These are phyloP conservation scores for Neofusicoccum sp. DNA, from an alignment of 2,329 filamentous ascomycete species.

Conservation along the genomic window DNA sequence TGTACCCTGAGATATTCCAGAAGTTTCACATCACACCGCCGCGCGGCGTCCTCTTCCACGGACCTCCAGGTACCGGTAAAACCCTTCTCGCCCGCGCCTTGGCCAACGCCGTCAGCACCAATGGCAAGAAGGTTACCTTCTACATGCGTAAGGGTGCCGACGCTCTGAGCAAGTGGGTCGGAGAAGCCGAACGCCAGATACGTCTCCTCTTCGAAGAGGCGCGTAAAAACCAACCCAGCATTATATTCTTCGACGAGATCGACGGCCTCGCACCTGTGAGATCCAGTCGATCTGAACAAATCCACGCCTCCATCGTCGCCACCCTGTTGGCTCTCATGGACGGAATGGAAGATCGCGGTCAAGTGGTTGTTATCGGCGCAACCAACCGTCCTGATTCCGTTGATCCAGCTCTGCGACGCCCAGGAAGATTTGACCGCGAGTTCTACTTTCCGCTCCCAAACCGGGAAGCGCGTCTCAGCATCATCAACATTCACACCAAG, in stretches of 20 bases:
- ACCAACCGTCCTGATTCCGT: conserved; percentile 97
- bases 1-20: conserved; percentile 93
- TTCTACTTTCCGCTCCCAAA: conserved; percentile 97
- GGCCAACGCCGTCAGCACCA: conserved; percentile 84
- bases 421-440: conserved; percentile 93
- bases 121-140: conserved; percentile 94
- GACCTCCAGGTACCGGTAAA: conserved; percentile 95
- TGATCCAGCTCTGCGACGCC: conserved; percentile 89
- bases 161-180: conserved; percentile 97
- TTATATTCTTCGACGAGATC: conserved; percentile 99
- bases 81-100: conserved; percentile 92
- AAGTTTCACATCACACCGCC: conserved; percentile 92
- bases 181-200: conserved; percentile 94
- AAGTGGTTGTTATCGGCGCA: conserved; percentile 98
- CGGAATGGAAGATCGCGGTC: conserved; percentile 96
- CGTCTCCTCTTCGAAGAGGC: conserved; percentile 94
- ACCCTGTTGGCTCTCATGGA: conserved; percentile 95
- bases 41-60: conserved; percentile 93
- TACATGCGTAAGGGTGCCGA: conserved; percentile 99
- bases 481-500: conserved; percentile 92
- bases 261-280: conserved; percentile 94
- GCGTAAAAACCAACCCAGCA: conserved; percentile 92
- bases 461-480: conserved; percentile 75
- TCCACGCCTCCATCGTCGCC: conserved; percentile 95
- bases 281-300: conserved; percentile 98